Conservation (phyloP, 768 basidiomycete species). For the Phylloporus sp. region DNA sequence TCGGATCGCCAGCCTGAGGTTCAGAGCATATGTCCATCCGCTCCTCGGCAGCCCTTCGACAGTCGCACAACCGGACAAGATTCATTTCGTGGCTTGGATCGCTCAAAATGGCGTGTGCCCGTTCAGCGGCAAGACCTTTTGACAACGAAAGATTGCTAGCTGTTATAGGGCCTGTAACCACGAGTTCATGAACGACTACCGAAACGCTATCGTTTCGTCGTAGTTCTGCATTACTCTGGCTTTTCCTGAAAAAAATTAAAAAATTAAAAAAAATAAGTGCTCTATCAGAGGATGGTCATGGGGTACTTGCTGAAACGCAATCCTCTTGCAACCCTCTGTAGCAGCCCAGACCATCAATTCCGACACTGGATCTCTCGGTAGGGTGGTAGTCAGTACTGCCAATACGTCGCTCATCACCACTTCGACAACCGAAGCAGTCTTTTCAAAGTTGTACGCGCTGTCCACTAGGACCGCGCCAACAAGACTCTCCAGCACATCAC, state of each 20-base stretch:
- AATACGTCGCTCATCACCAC: slow-evolving; percentile 65
- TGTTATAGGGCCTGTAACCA: slow-evolving; percentile 57
- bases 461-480: slow-evolving; percentile 83
- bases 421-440: slow-evolving; percentile 55
- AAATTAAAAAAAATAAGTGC: neutral
- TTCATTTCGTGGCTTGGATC: slow-evolving; percentile 42
- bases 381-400: slow-evolving; percentile 48
- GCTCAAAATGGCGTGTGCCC: slow-evolving; percentile 49
- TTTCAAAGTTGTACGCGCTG: slow-evolving; percentile 68
- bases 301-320: slow-evolving; percentile 42
- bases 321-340: slow-evolving; percentile 48
- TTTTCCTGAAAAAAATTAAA: slow-evolving; percentile 31
- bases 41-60: slow-evolving; percentile 23
- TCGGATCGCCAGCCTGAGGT: slow-evolving; percentile 13
- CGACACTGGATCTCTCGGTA: slow-evolving; percentile 68
- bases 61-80: slow-evolving; percentile 42
- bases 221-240: slow-evolving; percentile 38
- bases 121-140: slow-evolving; percentile 63
- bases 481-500: slow-evolving; percentile 82
- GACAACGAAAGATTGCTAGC: slow-evolving; percentile 55
- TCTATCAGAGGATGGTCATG: neutral
- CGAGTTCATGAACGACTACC: slow-evolving; percentile 53
- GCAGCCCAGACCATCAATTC: slow-evolving; percentile 66
- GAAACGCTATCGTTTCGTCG: slow-evolving; percentile 48
- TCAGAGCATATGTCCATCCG: slow-evolving; percentile 14